Evolutionary conservation across 257 asterid species (phyloP).

Genomic region (Avicennia marina): DNA sequence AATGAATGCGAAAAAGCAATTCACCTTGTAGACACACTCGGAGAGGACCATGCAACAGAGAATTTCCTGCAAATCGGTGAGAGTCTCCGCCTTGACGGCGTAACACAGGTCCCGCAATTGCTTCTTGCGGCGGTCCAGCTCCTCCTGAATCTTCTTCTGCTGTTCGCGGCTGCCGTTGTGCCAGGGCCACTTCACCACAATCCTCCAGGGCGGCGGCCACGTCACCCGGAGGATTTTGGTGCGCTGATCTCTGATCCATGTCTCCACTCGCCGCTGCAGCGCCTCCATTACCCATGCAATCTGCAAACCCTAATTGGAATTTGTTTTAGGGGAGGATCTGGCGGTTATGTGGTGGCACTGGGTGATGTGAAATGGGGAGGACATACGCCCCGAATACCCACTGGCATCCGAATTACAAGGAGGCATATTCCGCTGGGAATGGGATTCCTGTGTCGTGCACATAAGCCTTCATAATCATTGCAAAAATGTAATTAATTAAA

Average conservation of each 20-base stretch:
- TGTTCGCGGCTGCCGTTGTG: constrained; percentile 57
- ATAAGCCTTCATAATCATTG: too few species aligned
- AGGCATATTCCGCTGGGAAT: too few species aligned
- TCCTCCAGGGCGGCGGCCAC: constrained; percentile 87
- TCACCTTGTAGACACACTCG: constrained; percentile 95
- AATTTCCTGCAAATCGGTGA: constrained; percentile 88
- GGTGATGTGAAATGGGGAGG: constrained; percentile 12
- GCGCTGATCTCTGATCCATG: constrained; percentile 90
- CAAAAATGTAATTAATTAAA: too few species aligned
- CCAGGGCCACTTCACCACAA: constrained; percentile 91
- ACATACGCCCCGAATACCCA: constrained; percentile 30
- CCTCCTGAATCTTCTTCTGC: constrained; percentile 64
- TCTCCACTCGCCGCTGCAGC: constrained; percentile 73
- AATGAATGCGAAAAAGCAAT: neutral
- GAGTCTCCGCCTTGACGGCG: constrained; percentile 83
- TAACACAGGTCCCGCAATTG: constrained; percentile 66
- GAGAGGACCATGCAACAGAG: constrained; percentile 97
- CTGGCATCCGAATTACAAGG: too few species aligned
- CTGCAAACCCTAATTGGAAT: constrained; percentile 36
- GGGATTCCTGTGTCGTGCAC: too few species aligned
- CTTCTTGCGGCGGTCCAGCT: constrained; percentile 67
- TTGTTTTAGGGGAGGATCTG: constrained; percentile 19
- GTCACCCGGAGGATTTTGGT: constrained; percentile 59
- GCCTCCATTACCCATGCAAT: constrained; percentile 51
- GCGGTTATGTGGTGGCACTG: constrained; percentile 23